These are phyloP conservation scores for Henckelia pumila DNA, from an alignment of 257 asterid species.

Conservation along the genomic window DNA sequence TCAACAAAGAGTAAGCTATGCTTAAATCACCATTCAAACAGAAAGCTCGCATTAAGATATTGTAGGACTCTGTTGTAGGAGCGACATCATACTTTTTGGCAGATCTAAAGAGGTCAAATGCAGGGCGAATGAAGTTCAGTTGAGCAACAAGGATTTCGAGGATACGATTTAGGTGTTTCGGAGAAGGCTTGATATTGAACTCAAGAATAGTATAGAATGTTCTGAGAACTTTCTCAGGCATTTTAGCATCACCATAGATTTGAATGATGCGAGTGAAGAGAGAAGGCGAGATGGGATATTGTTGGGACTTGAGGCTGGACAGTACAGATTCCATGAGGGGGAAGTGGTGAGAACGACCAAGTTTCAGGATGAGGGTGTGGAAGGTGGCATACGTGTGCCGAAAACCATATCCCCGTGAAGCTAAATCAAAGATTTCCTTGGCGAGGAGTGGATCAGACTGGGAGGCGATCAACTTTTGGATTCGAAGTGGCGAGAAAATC, in stretches of 20 bases:
- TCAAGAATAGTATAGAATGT: slow-evolving; percentile 76
- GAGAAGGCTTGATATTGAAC: slow-evolving; percentile 65
- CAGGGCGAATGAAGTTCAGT: slow-evolving; percentile 55
- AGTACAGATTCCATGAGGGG: slow-evolving; percentile 63
- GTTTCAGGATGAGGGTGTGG: slow-evolving; percentile 73
- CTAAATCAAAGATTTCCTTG: slow-evolving; percentile 80
- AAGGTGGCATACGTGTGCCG: slow-evolving; percentile 59
- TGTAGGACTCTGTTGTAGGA: slow-evolving; percentile 70
- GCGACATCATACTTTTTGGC: slow-evolving; percentile 63
- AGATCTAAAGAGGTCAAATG: slow-evolving; percentile 70
- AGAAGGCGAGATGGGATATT: slow-evolving; percentile 54
- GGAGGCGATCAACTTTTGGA: slow-evolving; percentile 62
- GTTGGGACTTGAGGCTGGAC: slow-evolving; percentile 50
- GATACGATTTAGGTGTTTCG: slow-evolving; percentile 69
- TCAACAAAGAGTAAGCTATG: slow-evolving; percentile 71
- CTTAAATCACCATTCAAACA: slow-evolving; percentile 67
- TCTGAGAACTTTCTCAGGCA: slow-evolving; percentile 69
- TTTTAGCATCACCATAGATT: slow-evolving; percentile 70
- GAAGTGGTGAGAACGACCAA: slow-evolving; percentile 66
- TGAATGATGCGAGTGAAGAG: slow-evolving; percentile 72
- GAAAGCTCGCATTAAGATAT: slow-evolving; percentile 79
- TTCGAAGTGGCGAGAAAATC: slow-evolving; percentile 59
- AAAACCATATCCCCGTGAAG: slow-evolving; percentile 67
- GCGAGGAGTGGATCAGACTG: slow-evolving; percentile 88
- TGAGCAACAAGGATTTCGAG: slow-evolving; percentile 66